Evolutionary conservation across 305 asterid genomes (phyloP).

Genomic region (Withania somnifera): DNA sequence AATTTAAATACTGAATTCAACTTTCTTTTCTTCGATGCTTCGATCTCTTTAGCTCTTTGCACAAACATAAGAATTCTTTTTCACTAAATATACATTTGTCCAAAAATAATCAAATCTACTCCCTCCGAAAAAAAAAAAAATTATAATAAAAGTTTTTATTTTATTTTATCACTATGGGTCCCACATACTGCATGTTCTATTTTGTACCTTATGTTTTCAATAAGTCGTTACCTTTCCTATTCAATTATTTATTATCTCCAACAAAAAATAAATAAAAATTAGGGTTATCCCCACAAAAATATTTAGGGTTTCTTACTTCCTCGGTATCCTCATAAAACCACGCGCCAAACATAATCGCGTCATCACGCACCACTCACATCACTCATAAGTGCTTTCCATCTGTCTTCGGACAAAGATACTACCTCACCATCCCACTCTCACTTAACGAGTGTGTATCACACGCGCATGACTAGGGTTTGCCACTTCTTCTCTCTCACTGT

Average conservation of each 20-base stretch:
- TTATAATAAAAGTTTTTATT: too few species aligned
- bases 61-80: not conserved
- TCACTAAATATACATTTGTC: not conserved
- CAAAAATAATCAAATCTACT: not conserved
- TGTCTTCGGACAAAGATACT: not conserved
- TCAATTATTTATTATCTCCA: not conserved
- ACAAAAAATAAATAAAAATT: not conserved
- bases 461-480: not conserved
- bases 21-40: too few species aligned
- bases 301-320: not conserved
- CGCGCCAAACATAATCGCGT: not conserved
- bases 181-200: not conserved
- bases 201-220: not conserved
- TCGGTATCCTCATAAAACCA: not conserved
- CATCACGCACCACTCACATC: not conserved
- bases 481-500: not conserved
- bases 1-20: too few species aligned
- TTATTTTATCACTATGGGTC: too few species aligned
- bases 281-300: not conserved
- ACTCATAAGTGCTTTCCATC: not conserved
- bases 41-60: too few species aligned
- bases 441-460: not conserved
- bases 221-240: not conserved
- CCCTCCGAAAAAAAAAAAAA: not conserved
- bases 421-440: not conserved